Base-by-base conservation (phyloP, 306 rosid genomes). In the Myrica gale region DNA sequence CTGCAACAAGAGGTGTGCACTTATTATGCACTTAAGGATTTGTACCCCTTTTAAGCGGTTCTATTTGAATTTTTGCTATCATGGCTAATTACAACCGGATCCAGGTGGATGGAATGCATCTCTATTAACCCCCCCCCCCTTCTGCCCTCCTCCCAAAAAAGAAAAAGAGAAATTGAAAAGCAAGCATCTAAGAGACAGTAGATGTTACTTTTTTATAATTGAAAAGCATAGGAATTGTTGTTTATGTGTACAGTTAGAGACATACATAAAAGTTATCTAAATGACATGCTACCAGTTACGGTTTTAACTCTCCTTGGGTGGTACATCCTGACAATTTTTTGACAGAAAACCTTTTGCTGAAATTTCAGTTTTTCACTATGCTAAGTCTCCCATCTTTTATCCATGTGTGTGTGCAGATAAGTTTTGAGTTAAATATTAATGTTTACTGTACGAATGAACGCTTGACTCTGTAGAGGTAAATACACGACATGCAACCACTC, bases 1-100 rank as follows among this genome's bases (percentile, higher is more conserved):
- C 81, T 95, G 77, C 96, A 92, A 74, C 99, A 92, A 85, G 99
- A 95, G 99, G 99, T 95, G 71, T 73, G 97, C 74, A 72, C 77
- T 73, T 56, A 56, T 47, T 65, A 66, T 54, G 41, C 73, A 58
- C 75, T 76, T 2, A 3, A 43, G 23, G 39, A 69, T 65, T 39
- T 63, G 11, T 17, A 61, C 70, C 7, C 12, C 32, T 10, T n/a
- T 42, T 45, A 41, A 41, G 50, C 50, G 23, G 62, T 54, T 9
- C 32, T 16, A n/a, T 45, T 69, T 75, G 48, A 37, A 5, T 17
- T 56, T 62, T 42, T 5, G 37, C 46, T 19, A 62, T 42, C 48
- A 17, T n/a, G 46, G 46, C 69, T 63, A 63, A 63, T 42, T 65
- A 37, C 42, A 32, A 16, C 46, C 42, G 50, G 70, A 17, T 41